Percentiles rank a stretch among this genome's conserved stretches.
Evolutionary conservation across 2,329 filamentous ascomycete species (phyloP).

Genomic region (Hymenoscyphus fraxineus): DNA sequence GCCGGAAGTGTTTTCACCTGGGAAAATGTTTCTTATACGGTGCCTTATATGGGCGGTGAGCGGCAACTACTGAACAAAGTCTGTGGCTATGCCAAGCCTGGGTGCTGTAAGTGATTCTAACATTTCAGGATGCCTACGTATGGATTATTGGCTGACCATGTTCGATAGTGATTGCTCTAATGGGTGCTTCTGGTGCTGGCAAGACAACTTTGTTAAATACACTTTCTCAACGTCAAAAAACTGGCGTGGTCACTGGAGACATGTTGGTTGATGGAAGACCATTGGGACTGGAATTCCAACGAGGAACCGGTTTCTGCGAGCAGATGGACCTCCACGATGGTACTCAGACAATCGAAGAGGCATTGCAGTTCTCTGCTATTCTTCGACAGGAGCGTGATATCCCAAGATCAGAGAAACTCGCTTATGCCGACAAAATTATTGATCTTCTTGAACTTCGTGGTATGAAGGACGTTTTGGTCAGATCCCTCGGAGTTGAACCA

Average conservation of each 20-base stretch:
- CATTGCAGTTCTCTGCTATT: conserved; percentile 65
- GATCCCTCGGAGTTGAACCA: conserved; percentile 36
- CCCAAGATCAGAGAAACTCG: conserved; percentile 57
- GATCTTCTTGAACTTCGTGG: conserved; percentile 61
- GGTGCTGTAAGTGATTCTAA: conserved; percentile 40
- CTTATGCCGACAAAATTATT: conserved; percentile 64
- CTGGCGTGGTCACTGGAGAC: conserved; percentile 57
- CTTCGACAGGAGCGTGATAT: conserved; percentile 55
- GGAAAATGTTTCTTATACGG: conserved; percentile 67
- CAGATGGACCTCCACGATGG: conserved; percentile 70
- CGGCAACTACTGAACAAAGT: conserved; percentile 64
- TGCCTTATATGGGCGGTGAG: conserved; percentile 62
- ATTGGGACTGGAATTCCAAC: conserved; percentile 60
- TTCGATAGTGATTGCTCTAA: conserved; percentile 62
- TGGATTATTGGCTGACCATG: not conserved
- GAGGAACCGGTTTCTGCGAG: conserved; percentile 67
- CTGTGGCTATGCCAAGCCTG: conserved; percentile 75
- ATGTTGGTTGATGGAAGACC: conserved; percentile 68
- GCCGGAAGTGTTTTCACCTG: conserved; percentile 66
- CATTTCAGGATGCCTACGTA: not conserved
- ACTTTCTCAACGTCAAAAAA: conserved; percentile 64
- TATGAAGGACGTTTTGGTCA: conserved; percentile 64
- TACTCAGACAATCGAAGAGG: conserved; percentile 64
- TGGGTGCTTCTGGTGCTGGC: conserved; percentile 77
- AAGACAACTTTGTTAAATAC: conserved; percentile 83